Conservation (phyloP, 2,329 filamentous ascomycete species). For the Chalaropsis ovoidea region DNA sequence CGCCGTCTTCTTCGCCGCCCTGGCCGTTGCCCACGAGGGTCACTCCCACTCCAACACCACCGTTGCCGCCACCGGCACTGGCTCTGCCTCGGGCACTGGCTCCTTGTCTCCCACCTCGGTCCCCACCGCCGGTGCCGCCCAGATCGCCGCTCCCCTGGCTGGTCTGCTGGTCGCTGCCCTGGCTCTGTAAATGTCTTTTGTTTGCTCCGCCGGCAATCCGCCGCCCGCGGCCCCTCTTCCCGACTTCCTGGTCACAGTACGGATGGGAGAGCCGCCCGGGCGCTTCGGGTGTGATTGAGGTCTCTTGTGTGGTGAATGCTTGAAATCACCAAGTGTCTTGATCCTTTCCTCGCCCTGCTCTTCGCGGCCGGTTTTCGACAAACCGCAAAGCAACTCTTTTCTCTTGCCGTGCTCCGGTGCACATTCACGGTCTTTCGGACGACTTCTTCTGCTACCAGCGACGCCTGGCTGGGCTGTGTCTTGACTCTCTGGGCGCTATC, state of each 20-base stretch:
- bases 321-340: neutral
- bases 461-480: neutral
- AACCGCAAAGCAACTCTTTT: neutral
- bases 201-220: neutral
- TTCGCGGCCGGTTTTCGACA: neutral
- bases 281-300: neutral
- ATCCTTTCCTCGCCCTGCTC: neutral
- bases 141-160: conserved; percentile 24
- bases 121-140: conserved; percentile 25
- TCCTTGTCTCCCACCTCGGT: conserved; percentile 21
- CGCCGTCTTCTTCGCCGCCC: conserved; percentile 24
- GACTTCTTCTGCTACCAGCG: neutral
- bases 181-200: conserved; percentile 23
- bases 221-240: neutral
- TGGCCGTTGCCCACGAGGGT: conserved; percentile 16
- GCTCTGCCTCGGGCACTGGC: conserved; percentile 23
- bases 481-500: neutral
- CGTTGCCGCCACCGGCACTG: conserved; percentile 21
- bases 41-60: conserved; percentile 13
- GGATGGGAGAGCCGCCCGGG: neutral
- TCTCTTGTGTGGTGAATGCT: neutral
- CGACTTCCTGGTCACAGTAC: conserved; percentile 11
- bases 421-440: neutral
- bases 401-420: neutral
- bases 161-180: conserved; percentile 24